These are phyloP conservation scores for Neurospora intermedia DNA, from an alignment of 495 filamentous ascomycete species.

Conservation along the genomic window DNA sequence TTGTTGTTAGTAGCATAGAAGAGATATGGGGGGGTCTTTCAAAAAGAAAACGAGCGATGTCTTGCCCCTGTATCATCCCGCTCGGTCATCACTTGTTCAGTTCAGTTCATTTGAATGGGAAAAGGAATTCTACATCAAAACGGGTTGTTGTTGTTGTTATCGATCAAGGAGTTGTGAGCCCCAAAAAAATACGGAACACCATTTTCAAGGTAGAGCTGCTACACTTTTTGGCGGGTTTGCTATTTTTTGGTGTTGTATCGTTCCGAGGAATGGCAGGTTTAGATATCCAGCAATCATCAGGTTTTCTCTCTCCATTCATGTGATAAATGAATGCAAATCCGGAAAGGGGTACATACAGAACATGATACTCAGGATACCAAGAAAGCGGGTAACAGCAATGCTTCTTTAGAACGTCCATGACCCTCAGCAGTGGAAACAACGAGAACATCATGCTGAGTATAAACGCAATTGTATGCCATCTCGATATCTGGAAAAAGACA, in stretches of 20 bases:
- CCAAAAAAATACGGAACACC: not conserved
- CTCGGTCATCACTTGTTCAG: not conserved
- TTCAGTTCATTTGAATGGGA: not conserved
- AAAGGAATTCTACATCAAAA: not conserved
- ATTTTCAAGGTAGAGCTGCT: not conserved
- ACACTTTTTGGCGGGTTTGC: not conserved
- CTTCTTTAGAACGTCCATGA: no score
- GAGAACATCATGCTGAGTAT: no score
- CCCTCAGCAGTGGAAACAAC: no score
- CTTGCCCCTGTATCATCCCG: not conserved
- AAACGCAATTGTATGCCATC: no score
- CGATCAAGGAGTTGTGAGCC: not conserved
- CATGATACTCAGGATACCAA: no score
- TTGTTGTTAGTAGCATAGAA: not conserved
- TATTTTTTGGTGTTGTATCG: not conserved
- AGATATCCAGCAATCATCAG: not conserved
- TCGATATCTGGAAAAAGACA: no score
- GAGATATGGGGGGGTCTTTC: not conserved
- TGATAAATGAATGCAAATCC: not conserved
- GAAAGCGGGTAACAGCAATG: no score
- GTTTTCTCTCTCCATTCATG: not conserved
- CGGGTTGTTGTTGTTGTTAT: not conserved
- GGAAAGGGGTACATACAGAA: no score
- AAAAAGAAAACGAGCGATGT: not conserved
- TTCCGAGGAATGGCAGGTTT: not conserved